Evolutionary conservation across 2,329 filamentous ascomycete species (phyloP).

Genomic region (Pestalotiopsis sp.): DNA sequence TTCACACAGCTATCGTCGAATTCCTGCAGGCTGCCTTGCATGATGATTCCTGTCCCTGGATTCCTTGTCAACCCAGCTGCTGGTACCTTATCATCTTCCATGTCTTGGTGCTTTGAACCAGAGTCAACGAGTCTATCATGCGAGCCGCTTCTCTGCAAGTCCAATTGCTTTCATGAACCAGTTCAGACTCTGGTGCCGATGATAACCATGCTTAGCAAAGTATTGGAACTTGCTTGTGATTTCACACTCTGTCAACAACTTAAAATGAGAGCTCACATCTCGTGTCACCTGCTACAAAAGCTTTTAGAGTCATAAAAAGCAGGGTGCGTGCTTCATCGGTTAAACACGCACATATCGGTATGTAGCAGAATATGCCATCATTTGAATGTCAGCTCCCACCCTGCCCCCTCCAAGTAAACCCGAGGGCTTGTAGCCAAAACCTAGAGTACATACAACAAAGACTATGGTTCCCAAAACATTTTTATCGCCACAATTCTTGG

Average conservation of each 20-base stretch:
- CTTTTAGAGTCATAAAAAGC: not conserved
- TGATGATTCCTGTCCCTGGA: too few relatives aligned
- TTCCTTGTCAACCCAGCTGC: too few relatives aligned
- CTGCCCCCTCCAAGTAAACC: not conserved
- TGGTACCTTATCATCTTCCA: too few relatives aligned
- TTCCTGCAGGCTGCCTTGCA: too few relatives aligned
- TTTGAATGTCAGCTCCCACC: not conserved
- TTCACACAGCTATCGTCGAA: not conserved
- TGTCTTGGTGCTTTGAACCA: too few relatives aligned
- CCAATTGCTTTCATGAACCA: too few relatives aligned
- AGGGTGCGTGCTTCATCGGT: not conserved
- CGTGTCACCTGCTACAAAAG: not conserved
- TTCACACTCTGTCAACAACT: not conserved
- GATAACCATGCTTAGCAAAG: not conserved
- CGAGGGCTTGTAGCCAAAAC: not conserved
- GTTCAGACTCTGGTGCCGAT: not conserved
- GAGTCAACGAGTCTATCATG: too few relatives aligned
- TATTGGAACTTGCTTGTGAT: not conserved
- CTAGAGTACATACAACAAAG: not conserved
- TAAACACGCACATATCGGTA: not conserved
- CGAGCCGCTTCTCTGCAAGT: too few relatives aligned
- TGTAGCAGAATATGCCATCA: not conserved
- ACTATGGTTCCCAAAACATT: not conserved
- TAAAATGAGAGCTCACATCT: not conserved
- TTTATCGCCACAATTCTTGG: too few relatives aligned